phyloP scores from a whole-genome alignment of 2,329 filamentous ascomycete genomes.

The Fusarium compactum region DNA sequence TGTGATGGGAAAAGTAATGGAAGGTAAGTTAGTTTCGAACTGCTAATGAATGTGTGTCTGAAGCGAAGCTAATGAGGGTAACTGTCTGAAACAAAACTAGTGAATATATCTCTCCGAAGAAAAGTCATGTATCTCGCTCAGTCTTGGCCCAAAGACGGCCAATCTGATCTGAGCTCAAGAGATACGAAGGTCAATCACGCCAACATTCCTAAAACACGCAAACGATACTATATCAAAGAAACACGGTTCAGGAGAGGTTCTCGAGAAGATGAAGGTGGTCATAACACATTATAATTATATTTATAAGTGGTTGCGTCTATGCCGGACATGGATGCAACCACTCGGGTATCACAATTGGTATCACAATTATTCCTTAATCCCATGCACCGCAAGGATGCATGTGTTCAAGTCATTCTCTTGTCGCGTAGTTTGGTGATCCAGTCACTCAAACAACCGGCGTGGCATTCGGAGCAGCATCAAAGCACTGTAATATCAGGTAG shows the following conservation, averaged over 20 bases:
- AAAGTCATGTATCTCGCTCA: neutral
- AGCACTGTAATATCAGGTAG: neutral
- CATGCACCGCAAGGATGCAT: neutral
- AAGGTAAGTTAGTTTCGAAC: neutral
- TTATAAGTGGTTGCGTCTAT: neutral
- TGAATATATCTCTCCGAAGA: neutral
- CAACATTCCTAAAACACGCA: neutral
- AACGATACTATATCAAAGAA: neutral
- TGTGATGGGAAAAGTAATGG: fast-evolving
- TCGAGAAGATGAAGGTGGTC: neutral
- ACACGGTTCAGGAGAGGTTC: neutral
- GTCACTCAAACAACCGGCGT: neutral
- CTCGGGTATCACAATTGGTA: neutral
- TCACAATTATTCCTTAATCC: neutral
- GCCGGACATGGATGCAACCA: neutral
- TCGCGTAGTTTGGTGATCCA: neutral
- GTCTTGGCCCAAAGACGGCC: neutral
- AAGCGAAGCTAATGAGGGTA: too few species aligned
- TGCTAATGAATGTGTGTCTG: neutral
- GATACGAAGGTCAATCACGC: neutral
- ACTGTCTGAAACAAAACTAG: neutral
- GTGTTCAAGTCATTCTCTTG: neutral
- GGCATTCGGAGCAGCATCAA: neutral
- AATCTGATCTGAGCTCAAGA: neutral
- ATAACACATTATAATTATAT: neutral